Evolutionary conservation across 2,329 filamentous ascomycete genomes (phyloP), one percentile per base, ranked within the genome.

Genomic region (Cercospora sp.): DNA sequence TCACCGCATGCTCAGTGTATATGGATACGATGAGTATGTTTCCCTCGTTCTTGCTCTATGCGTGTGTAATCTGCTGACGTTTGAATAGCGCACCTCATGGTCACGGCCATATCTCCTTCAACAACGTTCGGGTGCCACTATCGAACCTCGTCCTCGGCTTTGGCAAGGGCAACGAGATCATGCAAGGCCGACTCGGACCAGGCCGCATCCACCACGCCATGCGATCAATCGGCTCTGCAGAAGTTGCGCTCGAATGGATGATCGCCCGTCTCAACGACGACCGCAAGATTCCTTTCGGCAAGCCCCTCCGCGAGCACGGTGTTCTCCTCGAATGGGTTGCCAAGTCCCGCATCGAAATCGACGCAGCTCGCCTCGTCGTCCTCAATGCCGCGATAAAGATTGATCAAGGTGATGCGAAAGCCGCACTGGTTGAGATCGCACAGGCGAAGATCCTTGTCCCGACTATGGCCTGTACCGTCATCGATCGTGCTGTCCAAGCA

Each of bases 191-290:
- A 74, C 90, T 99, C 21, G 95, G 95, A 0, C 95, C 95, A 1
- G 95, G 95, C 30, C 91, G 95, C 66, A 98, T 99, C 79, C 95
- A 99, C 83, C 95, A 99, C 82, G 93, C 93, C 66, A 98, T 98
- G 95, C 89, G 95, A 72, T 90, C 89, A 66, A 95, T 99, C 78
- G 95, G 95, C 60, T 90, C 92, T 63, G 88, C 95, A 16, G 95
- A 98, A 81, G 88, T 90, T 73, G 95, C 94, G 0, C 87, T 98
- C 24, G 94, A 98, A 77, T 97, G 92, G 91, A 91, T 98, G 88
- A 87, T 98, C 68, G 91, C 93, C 76, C 91, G 95, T 70, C 90
- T 97, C 82, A 98, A 98, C 82, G 94, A 98, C 82, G 89, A 91
- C 63, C 85, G 83, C 75, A 97, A 97, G 85, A 93, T 90, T 76